Evolutionary conservation across 768 basidiomycete species (phyloP), one percentile per base, ranked within the genome.

Genomic region (Russula dissimulans): DNA sequence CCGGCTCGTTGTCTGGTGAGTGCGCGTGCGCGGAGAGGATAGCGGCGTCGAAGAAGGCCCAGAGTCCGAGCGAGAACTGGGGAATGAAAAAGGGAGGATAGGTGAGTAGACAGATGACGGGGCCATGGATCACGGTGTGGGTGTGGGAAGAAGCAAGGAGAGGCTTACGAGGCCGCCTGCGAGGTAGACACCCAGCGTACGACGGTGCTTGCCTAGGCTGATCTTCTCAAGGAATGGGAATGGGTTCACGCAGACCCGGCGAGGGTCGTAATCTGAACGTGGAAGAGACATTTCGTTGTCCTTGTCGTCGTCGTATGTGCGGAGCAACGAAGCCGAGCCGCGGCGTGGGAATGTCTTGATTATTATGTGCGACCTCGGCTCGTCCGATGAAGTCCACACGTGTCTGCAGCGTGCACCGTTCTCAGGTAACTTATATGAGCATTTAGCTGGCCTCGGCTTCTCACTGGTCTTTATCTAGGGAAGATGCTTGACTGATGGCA

Each of bases 31-130:
- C 84, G 10, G 94, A 97, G 43, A 93, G 79, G 56, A 97, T 85
- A 26, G 87, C 86, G 14, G 97, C 95, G 67, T 98, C 95, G 57
- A 97, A 77, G 74, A 99, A 94, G 4, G 88, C 81, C 93, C 95
- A 98, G 72, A 91, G 91, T 32, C 92, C 95, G 18, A 97, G 76
- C 0, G 94, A 91, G 72, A 97, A 98, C 95, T 95, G 69, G n/a
- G 6, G 17, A 5, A 10, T 15, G 39, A 15, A 12, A 11, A 10
- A 31, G 45, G n/a, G 26, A 32, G 10, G 34, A 26, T 50, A 3
- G 18, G 48, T 62, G 36, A n/a, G 57, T n/a, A 43, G 48, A 31
- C 54, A 45, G 57, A 8, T 60, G n/a, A 55, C 34, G 34, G 34
- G 34, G 34, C 5, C 34, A 36, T 4, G 41, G 29, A 11, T 32